These are phyloP conservation scores for Yamadazyma sp. DNA, from an alignment of 805 yeast genomes.

Conservation along the genomic window DNA sequence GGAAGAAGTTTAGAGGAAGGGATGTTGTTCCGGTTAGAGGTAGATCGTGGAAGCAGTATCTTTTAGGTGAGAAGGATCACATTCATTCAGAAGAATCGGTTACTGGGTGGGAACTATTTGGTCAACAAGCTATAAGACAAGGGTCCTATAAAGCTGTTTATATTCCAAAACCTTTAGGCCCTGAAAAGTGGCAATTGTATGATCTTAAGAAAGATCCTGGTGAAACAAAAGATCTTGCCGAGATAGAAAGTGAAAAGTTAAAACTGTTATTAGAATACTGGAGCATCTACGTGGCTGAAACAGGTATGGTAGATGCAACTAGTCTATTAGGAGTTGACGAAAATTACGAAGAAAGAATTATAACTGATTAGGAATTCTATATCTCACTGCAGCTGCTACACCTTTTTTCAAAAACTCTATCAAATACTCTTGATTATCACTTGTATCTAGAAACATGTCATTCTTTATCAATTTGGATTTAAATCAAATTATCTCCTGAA, in stretches of 20 bases:
- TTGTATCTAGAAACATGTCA: background rate
- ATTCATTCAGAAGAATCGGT: conserved; percentile 43
- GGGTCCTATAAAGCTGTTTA: conserved; percentile 48
- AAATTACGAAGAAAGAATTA: too few relatives aligned
- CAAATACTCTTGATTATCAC: background rate
- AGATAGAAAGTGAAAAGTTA: conserved; percentile 31
- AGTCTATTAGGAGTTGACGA: background rate
- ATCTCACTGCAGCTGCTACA: too few relatives aligned
- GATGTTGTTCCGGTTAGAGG: conserved; percentile 47
- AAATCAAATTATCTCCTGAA: too few relatives aligned
- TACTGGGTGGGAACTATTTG: conserved; percentile 57
- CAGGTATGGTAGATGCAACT: conserved; percentile 17
- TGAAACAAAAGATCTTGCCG: conserved; percentile 45
- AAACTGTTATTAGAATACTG: conserved; percentile 44
- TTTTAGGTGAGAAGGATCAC: conserved; percentile 22
- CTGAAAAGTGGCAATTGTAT: conserved; percentile 49
- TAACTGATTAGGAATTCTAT: too few relatives aligned
- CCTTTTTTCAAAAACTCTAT: too few relatives aligned
- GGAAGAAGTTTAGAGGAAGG: conserved; percentile 37
- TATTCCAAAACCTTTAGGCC: conserved; percentile 48
- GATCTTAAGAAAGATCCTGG: conserved; percentile 46
- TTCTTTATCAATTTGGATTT: too few relatives aligned
- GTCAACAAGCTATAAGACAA: conserved; percentile 53
- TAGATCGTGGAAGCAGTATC: conserved; percentile 40
- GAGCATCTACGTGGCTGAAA: conserved; percentile 51